Percentiles rank a stretch among this genome's conserved stretches.
These are phyloP conservation scores for Cylindrotheca fusiformis DNA, from an alignment of 108 stramenopile genomes.

Conservation along the genomic window DNA sequence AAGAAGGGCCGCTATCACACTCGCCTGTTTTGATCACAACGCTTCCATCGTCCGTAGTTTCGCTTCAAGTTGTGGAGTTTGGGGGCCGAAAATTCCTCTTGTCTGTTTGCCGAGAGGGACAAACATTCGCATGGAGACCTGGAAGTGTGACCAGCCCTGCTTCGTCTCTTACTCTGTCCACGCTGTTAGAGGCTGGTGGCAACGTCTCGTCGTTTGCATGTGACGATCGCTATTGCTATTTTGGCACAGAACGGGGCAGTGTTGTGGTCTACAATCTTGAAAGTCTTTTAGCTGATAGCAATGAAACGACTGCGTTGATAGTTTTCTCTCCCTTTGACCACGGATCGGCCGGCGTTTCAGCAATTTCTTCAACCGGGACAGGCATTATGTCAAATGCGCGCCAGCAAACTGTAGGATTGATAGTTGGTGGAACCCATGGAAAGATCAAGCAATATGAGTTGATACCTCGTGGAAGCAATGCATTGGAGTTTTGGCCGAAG, in stretches of 20 bases:
- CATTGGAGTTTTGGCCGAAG: conserved; percentile 24
- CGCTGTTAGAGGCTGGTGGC: conserved; percentile 1
- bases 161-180: background rate
- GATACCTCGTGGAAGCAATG: conserved; percentile 5
- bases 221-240: conserved; percentile 13
- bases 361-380: conserved; percentile 9
- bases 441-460: conserved; percentile 28
- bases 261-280: conserved; percentile 11
- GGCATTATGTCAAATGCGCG: conserved; percentile 14
- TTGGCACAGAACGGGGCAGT: conserved; percentile 5
- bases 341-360: conserved; percentile 20
- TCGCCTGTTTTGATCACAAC: no score
- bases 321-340: conserved; percentile 6
- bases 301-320: background rate
- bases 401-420: conserved; percentile 9
- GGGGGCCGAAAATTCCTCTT: conserved; percentile 3
- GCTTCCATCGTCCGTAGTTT: conserved; percentile 12
- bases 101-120: conserved; percentile 7
- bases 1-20: no score
- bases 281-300: background rate
- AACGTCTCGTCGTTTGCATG: conserved; percentile 6
- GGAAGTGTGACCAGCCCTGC: background rate
- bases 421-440: conserved; percentile 13
- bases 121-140: conserved; percentile 4
- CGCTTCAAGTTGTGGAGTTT: conserved; percentile 7